Evolutionary conservation across 257 asterid species (phyloP), one percentile per base, ranked within the genome.

Genomic region (Forsythia viridissima): DNA sequence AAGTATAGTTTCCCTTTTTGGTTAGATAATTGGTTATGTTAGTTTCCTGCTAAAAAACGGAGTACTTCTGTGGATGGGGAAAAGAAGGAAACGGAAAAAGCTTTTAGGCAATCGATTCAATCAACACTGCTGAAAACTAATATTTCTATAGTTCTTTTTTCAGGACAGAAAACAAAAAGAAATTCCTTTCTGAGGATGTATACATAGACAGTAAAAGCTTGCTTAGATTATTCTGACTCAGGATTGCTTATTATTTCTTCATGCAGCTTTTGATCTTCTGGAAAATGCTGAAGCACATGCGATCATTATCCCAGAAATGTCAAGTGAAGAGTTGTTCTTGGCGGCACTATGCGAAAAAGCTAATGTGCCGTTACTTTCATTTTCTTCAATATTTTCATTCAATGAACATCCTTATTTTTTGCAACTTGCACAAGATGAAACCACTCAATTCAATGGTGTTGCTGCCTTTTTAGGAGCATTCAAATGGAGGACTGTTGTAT

Each of bases 261-360:
- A 13, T 72, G 86, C 88, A 87, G 90, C 84, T 77, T 51, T 82
- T 36, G 88, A 85, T 43, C 88, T 87, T 38, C 75, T 84, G 66
- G 85, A 87, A 76, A 82, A 77, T 41, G 73, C 75, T 15, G 71
- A 80, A 67, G 87, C 84, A 69, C 72, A 81, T 12, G 82, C 86
- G 8, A 52, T 89, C 15, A 71, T 87, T 36, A 82, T 82, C n/a
- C 87, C 84, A 4, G 73, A 82, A 44, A 42, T 77, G 44, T 67
- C 82, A 71, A 55, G 15, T 21, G 80, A 76, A 51, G 84, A 80
- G 43, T 51, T 73, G 61, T 76, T 85, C 41, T 69, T 89, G 74
- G 83, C 84, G 12, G 46, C 41, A 3, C 59, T 89, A 4, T 79
- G 59, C 5, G 80, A 76, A 61, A 82, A 82, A 80, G 82, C 74